Evolutionary conservation across 768 basidiomycete genomes (phyloP), one percentile per base, ranked within the genome.

Genomic region (Tulasnella sp.): DNA sequence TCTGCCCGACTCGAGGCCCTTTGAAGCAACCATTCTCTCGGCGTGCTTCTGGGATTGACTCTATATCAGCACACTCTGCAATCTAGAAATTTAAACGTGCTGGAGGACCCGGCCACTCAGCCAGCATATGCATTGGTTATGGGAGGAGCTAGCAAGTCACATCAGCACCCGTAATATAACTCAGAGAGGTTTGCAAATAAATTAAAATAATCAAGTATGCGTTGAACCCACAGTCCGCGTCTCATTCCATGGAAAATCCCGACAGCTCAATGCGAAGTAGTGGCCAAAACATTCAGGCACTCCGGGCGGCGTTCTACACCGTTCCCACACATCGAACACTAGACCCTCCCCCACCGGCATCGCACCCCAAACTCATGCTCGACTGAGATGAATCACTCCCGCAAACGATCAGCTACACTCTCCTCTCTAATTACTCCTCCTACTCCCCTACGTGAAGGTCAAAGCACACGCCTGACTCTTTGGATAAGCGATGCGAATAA

Each of bases 351-450:
- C 31, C n/a, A n/a, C 15, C 31, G 1, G 14, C 58, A 25, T 64
- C 12, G 15, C 29, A 64, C 58, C 29, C 15, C 29, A 64, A 49
- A 49, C 49, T n/a, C 22, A 64, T 64, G 58, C 58, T 64, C 25
- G 29, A 64, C 58, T 25, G 73, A 54, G 52, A 74, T 74, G 73
- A 54, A 42, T 74, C 73, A 72, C 22, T 52, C 72, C 12, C 72
- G 73, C 22, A 74, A 74, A 37, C 49, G 73, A 74, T 74, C 73
- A 6, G 17, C 73, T 17, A 74, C 73, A 1, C 49, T 74, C 45
- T 58, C 45, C 7, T 74, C 73, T 8, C 37, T 74, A 19, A 19
- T 67, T 31, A 74, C 52, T 37, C 73, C 58, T 22, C 54, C 73
- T 1, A 74, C 73, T 14, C 73, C 73, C 37, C 49, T 74, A 25